Evolutionary conservation across 768 basidiomycete species (phyloP).

Genomic region (Lactifluus piperatus): DNA sequence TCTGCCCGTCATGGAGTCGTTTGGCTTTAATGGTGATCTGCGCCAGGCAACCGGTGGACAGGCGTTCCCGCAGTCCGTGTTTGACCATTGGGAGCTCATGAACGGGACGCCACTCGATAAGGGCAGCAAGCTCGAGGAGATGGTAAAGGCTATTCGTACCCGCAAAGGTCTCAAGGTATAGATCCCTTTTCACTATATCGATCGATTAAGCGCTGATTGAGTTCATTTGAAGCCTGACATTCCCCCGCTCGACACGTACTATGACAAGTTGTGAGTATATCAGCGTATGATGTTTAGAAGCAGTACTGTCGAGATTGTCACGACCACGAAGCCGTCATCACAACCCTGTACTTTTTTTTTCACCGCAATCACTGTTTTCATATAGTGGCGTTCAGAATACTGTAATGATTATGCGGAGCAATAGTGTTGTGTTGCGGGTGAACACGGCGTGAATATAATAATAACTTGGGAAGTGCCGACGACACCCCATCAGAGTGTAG

Average conservation of each 20-base stretch:
- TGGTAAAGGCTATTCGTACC: constrained; percentile 72
- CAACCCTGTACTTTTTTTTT: constrained; percentile 9
- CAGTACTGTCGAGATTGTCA: constrained; percentile 10
- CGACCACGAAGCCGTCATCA: constrained; percentile 5
- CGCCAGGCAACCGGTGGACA: constrained; percentile 90
- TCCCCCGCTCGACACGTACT: constrained; percentile 80
- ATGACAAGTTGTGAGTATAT: constrained; percentile 73
- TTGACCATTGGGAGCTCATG: constrained; percentile 91
- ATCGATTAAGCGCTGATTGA: constrained; percentile 15
- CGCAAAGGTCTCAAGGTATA: constrained; percentile 92
- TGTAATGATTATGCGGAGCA: not conserved
- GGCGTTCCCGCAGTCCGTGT: constrained; percentile 95
- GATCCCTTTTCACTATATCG: not conserved
- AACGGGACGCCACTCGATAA: constrained; percentile 77
- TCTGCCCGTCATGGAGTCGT: constrained; percentile 84
- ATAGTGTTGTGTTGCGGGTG: too few species aligned
- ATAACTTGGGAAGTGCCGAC: too few species aligned
- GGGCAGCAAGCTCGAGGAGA: constrained; percentile 83
- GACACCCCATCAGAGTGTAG: too few species aligned
- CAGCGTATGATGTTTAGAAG: not conserved
- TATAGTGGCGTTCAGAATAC: not conserved
- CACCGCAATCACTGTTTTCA: not conserved
- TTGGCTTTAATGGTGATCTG: constrained; percentile 97
- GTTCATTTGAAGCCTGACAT: constrained; percentile 60
- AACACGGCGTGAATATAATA: too few species aligned